phyloP scores from a whole-genome alignment of 805 yeast genomes.

The Suhomyces sp. region DNA sequence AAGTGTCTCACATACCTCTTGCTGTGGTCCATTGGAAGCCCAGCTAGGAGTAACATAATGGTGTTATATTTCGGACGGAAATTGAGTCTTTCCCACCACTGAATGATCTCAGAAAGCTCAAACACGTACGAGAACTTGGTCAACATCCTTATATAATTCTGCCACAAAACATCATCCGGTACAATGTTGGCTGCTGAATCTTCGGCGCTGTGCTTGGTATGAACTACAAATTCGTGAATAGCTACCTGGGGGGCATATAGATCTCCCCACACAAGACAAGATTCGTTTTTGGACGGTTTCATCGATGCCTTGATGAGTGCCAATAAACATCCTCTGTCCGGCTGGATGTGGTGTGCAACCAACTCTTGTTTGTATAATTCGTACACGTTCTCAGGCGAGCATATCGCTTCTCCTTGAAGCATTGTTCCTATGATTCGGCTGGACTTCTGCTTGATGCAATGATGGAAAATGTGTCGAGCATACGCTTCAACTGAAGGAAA shows the following conservation, averaged over 20 bases:
- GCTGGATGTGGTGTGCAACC: constrained; percentile 12
- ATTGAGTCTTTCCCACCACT: constrained; percentile 53
- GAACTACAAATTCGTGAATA: constrained; percentile 53
- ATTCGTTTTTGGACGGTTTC: constrained; percentile 14
- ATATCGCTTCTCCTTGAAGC: constrained; percentile 36
- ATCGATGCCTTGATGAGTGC: constrained; percentile 53
- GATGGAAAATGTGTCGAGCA: constrained; percentile 30
- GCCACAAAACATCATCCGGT: constrained; percentile 52
- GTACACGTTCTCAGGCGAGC: constrained; percentile 29
- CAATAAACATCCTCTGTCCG: constrained; percentile 32
- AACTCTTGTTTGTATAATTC: constrained; percentile 29
- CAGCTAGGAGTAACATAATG: constrained; percentile 38
- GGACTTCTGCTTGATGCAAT: constrained; percentile 23
- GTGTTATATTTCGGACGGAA: constrained; percentile 43
- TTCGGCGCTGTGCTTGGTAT: constrained; percentile 19
- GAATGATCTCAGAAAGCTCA: constrained; percentile 50
- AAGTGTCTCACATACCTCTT: constrained; percentile 39
- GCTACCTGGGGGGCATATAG: constrained; percentile 60
- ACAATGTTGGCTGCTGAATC: constrained; percentile 20
- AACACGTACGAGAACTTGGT: constrained; percentile 45
- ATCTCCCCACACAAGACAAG: constrained; percentile 46
- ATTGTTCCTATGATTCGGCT: constrained; percentile 30
- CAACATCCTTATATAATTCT: constrained; percentile 51
- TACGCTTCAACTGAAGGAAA: constrained; percentile 14
- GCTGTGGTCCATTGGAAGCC: constrained; percentile 38